These are phyloP conservation scores for Cronartium ribicola DNA, from an alignment of 1,284 basidiomycete genomes.

Conservation along the genomic window DNA sequence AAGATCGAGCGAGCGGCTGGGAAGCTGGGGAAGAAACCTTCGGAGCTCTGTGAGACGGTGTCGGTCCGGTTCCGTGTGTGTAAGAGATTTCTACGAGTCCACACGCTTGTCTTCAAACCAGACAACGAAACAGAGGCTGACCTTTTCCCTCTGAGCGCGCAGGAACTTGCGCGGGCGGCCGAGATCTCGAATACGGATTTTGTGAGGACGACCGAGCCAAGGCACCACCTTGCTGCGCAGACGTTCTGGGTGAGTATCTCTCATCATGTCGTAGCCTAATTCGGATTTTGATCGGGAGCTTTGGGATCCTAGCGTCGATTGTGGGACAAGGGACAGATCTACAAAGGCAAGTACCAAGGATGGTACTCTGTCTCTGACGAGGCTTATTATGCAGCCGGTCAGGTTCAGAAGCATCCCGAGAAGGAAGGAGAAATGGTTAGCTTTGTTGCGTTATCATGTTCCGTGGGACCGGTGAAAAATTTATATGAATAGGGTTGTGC, in stretches of 20 bases:
- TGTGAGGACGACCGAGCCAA: constrained; percentile 51
- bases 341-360: constrained; percentile 49
- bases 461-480: too few species aligned
- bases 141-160: not conserved
- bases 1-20: constrained; percentile 51
- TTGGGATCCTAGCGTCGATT: constrained; percentile 38
- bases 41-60: constrained; percentile 49
- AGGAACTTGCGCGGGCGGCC: constrained; percentile 48
- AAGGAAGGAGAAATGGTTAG: constrained; percentile 45
- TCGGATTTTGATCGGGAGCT: not conserved
- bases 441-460: not conserved
- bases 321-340: constrained; percentile 47
- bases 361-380: constrained; percentile 53
- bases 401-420: constrained; percentile 44
- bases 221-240: constrained; percentile 48
- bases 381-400: constrained; percentile 50
- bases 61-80: constrained; percentile 48
- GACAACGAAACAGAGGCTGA: not conserved
- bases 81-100: constrained; percentile 14
- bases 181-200: constrained; percentile 47
- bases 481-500: not conserved
- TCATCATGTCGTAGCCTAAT: not conserved
- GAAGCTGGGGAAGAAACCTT: constrained; percentile 43
- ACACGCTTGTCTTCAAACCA: not conserved
- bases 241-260: constrained; percentile 47